Conservation (phyloP, 2,329 filamentous ascomycete genomes). For the Thelonectria blattea region DNA sequence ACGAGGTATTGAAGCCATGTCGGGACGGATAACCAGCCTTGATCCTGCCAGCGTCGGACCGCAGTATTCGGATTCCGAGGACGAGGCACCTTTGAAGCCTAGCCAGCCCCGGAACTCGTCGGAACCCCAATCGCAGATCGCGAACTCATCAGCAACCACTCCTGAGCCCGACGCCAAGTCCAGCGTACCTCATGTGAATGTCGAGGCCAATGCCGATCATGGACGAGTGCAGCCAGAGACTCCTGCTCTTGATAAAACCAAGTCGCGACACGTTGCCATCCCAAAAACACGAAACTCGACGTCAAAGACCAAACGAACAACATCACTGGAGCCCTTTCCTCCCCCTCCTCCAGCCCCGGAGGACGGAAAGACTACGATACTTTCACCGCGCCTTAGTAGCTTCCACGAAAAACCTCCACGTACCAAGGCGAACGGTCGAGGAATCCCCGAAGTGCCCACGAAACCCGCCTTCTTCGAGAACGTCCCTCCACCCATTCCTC, state of each 20-base stretch:
- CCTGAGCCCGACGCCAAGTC: conserved; percentile 11
- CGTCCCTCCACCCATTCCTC: conserved; percentile 37
- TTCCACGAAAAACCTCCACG: conserved; percentile 46
- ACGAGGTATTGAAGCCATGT: conserved; percentile 57
- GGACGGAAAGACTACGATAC: conserved; percentile 38
- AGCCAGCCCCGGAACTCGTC: not conserved
- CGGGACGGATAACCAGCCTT: conserved; percentile 41
- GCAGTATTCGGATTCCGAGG: not conserved
- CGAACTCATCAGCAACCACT: not conserved
- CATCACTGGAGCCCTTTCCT: conserved; percentile 42
- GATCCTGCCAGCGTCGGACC: conserved; percentile 3
- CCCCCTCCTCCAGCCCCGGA: conserved; percentile 35
- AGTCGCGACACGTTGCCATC: conserved; percentile 15
- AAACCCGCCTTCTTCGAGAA: conserved; percentile 49
- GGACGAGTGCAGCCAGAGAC: conserved; percentile 7
- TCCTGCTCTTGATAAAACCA: conserved; percentile 12
- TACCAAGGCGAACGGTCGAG: conserved; percentile 38
- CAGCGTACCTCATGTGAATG: conserved; percentile 1
- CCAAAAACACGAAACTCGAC: conserved; percentile 23
- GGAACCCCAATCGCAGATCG: conserved; percentile 7
- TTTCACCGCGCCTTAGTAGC: conserved; percentile 40
- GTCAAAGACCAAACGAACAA: conserved; percentile 40
- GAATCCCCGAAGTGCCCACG: conserved; percentile 44
- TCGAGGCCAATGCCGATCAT: not conserved
- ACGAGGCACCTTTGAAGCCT: not conserved